These are phyloP conservation scores for Geranium rotundifolium DNA, from an alignment of 345 rosid species.

Conservation along the genomic window DNA sequence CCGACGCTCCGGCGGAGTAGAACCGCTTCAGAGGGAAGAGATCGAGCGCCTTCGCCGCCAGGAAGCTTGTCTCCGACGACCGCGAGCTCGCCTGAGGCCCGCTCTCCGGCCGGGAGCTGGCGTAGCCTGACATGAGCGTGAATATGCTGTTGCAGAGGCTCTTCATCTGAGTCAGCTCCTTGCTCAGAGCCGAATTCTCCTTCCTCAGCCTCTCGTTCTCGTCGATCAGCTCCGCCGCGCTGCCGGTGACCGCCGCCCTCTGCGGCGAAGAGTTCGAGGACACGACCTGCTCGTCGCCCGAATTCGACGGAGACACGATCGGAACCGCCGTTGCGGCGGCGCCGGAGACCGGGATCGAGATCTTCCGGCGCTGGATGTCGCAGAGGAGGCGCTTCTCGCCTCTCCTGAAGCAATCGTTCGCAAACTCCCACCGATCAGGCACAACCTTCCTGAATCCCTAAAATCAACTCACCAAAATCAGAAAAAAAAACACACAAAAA, in stretches of 20 bases:
- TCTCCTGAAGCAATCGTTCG: slow-evolving; percentile 58
- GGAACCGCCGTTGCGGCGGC: slow-evolving; percentile 15
- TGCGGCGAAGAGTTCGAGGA: slow-evolving; percentile 14
- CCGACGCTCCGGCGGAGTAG: neutral
- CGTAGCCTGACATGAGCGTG: slow-evolving; percentile 19
- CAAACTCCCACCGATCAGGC: slow-evolving; percentile 94
- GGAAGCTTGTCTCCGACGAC: neutral
- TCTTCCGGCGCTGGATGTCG: slow-evolving; percentile 74
- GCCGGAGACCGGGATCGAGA: slow-evolving; percentile 11
- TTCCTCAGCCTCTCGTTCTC: slow-evolving; percentile 37
- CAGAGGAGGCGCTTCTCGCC: slow-evolving; percentile 61
- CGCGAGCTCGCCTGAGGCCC: neutral
- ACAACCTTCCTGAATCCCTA: slow-evolving; percentile 77
- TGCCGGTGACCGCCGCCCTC: neutral
- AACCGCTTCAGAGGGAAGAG: neutral
- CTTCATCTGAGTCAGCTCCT: slow-evolving; percentile 28
- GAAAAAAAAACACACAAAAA: neutral
- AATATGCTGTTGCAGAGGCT: slow-evolving; percentile 23
- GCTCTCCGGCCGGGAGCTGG: neutral
- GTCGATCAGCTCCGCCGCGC: slow-evolving; percentile 18
- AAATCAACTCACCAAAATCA: neutral
- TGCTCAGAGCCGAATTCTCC: slow-evolving; percentile 22
- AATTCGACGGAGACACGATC: slow-evolving; percentile 36
- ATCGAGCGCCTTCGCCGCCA: neutral
- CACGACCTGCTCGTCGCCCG: slow-evolving; percentile 22